phyloP scores from a whole-genome alignment of 2,329 filamentous ascomycete genomes.

The Colletotrichum godetiae region DNA sequence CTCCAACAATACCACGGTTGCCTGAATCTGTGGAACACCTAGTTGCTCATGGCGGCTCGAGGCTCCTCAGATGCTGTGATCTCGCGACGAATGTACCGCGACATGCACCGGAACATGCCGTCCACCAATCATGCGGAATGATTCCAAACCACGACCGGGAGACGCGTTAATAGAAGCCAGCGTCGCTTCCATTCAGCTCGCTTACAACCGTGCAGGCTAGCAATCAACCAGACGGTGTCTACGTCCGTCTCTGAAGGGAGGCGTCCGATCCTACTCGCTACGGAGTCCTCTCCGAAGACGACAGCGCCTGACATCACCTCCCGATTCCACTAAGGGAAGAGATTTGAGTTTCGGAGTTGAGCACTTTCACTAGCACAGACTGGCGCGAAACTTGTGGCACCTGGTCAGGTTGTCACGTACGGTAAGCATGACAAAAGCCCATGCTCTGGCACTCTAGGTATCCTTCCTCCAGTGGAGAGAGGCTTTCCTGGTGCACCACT shows the following conservation, averaged over 20 bases:
- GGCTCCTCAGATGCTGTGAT: neutral
- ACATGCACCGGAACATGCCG: neutral
- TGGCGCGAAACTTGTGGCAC: neutral
- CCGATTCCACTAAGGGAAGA: neutral
- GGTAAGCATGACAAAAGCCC: slow-evolving; percentile 26
- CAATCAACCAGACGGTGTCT: neutral
- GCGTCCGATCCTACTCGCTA: neutral
- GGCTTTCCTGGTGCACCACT: neutral
- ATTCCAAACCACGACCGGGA: neutral
- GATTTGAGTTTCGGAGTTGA: slow-evolving; percentile 2
- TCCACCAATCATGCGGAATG: neutral
- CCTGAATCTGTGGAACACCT: neutral
- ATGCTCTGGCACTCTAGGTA: neutral
- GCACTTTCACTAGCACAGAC: neutral
- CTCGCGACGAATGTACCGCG: neutral
- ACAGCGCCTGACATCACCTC: neutral
- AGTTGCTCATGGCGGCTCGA: neutral
- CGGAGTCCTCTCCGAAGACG: slow-evolving; percentile 6
- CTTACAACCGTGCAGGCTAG: neutral
- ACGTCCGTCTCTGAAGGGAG: neutral
- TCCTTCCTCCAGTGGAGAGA: neutral
- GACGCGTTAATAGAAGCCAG: neutral
- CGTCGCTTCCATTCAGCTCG: neutral
- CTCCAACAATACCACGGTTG: neutral
- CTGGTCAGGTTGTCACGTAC: neutral